phyloP scores from a whole-genome alignment of 192 early-diverging fungal genomes.

The Coemansia sp. region DNA sequence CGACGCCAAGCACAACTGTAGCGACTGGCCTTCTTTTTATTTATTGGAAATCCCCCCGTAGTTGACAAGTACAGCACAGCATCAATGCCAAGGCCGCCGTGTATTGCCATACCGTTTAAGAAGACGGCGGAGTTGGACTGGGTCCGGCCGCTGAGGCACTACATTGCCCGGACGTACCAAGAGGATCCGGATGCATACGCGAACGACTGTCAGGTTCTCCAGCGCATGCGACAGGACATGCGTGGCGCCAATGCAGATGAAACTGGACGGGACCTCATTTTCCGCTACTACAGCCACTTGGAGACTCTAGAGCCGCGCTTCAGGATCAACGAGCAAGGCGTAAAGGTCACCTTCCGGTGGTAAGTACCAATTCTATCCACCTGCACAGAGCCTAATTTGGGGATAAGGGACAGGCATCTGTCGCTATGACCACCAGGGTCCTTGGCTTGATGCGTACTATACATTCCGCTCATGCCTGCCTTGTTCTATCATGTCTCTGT shows the following conservation, averaged over 20 bases:
- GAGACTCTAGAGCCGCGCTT: conserved; percentile 94
- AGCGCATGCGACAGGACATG: conserved; percentile 94
- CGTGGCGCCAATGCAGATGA: conserved; percentile 93
- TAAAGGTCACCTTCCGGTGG: conserved; percentile 93
- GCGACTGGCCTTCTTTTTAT: background rate
- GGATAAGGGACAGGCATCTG: background rate
- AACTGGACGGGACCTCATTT: conserved; percentile 92
- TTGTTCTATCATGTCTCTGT: background rate
- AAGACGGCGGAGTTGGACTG: conserved; percentile 93
- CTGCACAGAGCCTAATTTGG: conserved; percentile 13
- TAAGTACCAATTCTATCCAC: conserved; percentile 41
- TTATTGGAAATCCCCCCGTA: background rate
- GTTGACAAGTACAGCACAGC: background rate
- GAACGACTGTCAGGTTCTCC: conserved; percentile 79
- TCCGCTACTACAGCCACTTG: conserved; percentile 96
- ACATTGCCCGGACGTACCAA: conserved; percentile 85
- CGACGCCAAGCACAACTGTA: background rate
- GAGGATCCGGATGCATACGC: conserved; percentile 94
- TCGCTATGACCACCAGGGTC: conserved; percentile 1
- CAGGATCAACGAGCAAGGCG: conserved; percentile 88
- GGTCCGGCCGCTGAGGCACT: conserved; percentile 78
- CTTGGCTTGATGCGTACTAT: conserved; percentile 8
- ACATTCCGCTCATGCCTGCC: background rate
- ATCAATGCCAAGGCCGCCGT: conserved; percentile 48
- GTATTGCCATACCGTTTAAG: conserved; percentile 71